Evolutionary conservation across 2,329 filamentous ascomycete genomes (phyloP).

Genomic region (Talaromyces sp.): DNA sequence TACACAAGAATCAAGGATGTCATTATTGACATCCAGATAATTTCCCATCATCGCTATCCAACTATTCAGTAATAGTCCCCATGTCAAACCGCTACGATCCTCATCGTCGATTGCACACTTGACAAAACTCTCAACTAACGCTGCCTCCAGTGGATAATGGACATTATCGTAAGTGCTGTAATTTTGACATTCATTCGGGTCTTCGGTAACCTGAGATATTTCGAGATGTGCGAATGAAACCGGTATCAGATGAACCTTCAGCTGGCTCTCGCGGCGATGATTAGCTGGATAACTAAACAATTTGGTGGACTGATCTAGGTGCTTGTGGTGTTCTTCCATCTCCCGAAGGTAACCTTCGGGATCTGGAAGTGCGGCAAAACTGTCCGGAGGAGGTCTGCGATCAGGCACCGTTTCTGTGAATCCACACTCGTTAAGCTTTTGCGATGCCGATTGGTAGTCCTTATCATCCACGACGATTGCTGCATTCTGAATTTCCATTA

Average conservation of each 20-base stretch:
- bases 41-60: conserved; percentile 31
- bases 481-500: conserved; percentile 5
- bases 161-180: conserved; percentile 17
- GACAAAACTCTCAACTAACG: conserved; percentile 26
- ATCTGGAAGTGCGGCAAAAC: conserved; percentile 15
- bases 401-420: conserved; percentile 23
- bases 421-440: conserved; percentile 24
- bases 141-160: conserved; percentile 19
- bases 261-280: conserved; percentile 4
- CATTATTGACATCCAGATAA: conserved; percentile 31
- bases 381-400: conserved; percentile 20
- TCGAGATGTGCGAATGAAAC: conserved; percentile 7
- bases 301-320: conserved; percentile 23
- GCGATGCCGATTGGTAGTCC: conserved; percentile 20
- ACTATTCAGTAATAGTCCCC: conserved; percentile 21
- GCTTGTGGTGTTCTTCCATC: conserved; percentile 28
- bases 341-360: conserved; percentile 17
- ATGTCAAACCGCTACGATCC: conserved; percentile 13
- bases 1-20: conserved; percentile 28
- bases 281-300: conserved; percentile 26
- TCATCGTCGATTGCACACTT: conserved; percentile 30
- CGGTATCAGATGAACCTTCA: conserved; percentile 6
- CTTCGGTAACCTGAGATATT: background rate
- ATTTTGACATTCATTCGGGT: background rate
- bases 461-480: conserved; percentile 28